These are phyloP conservation scores for Rhodotorula sp. DNA, from an alignment of 1,284 basidiomycete species.

Conservation along the genomic window DNA sequence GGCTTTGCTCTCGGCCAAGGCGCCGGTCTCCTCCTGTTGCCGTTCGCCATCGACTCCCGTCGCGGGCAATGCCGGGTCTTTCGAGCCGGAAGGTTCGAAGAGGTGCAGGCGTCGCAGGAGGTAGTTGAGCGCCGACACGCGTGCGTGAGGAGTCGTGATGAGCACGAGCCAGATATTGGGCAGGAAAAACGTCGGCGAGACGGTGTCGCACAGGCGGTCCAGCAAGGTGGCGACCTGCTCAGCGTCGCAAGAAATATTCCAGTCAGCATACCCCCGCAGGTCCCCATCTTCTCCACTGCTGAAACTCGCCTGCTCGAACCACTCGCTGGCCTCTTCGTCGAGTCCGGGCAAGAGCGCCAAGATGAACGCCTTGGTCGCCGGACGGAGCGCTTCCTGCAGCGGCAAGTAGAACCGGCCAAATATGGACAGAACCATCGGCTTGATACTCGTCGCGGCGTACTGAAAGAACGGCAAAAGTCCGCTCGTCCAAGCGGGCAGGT, in stretches of 20 bases:
- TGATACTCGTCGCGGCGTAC: conserved; percentile 92
- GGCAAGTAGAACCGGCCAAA: conserved; percentile 90
- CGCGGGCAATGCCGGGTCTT: neutral
- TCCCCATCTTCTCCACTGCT: neutral
- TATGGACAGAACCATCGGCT: conserved; percentile 80
- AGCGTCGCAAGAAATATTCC: neutral
- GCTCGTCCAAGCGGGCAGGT: conserved; percentile 91
- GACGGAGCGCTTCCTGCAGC: conserved; percentile 74
- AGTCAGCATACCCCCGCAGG: neutral
- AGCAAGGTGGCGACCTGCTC: conserved; percentile 74
- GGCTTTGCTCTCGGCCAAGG: conserved; percentile 63
- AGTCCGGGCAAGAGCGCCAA: conserved; percentile 88
- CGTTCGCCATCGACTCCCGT: neutral
- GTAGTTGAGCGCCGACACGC: conserved; percentile 85
- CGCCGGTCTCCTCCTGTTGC: neutral
- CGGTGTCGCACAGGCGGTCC: conserved; percentile 75
- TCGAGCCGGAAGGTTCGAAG: neutral
- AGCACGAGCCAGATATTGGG: conserved; percentile 94
- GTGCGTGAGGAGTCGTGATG: conserved; percentile 80
- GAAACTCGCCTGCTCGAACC: conserved; percentile 79
- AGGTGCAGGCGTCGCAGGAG: conserved; percentile 72
- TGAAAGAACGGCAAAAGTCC: conserved; percentile 98
- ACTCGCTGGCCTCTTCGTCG: conserved; percentile 94
- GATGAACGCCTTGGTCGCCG: conserved; percentile 89
- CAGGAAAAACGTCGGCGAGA: conserved; percentile 84